These are phyloP conservation scores for Aspergillus phoenicis DNA, from an alignment of 2,329 filamentous ascomycete species.

Conservation along the genomic window DNA sequence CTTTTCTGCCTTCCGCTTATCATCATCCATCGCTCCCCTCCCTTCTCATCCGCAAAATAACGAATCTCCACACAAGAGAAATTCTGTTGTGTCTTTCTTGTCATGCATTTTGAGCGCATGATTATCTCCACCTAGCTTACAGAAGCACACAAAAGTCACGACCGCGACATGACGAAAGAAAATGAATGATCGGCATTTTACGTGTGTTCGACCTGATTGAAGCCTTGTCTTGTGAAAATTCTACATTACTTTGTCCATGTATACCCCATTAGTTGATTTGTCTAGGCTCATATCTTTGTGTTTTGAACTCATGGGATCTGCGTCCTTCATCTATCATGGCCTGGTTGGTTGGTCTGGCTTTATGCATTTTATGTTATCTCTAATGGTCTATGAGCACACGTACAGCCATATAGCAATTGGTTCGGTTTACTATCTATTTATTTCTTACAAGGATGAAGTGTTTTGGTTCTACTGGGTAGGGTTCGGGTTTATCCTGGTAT, in stretches of 20 bases:
- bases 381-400: conserved; percentile 3
- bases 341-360: not conserved
- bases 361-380: not conserved
- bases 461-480: not conserved
- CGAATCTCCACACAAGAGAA: not conserved
- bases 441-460: not conserved
- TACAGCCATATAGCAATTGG: not conserved
- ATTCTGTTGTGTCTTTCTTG: not conserved
- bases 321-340: not conserved
- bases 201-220: not conserved
- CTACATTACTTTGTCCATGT: not conserved
- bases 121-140: not conserved
- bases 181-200: not conserved
- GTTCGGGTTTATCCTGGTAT: too few relatives aligned
- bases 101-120: not conserved
- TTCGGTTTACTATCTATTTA: conserved; percentile 26
- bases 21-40: not conserved
- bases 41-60: not conserved
- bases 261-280: conserved; percentile 8
- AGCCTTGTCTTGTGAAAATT: not conserved
- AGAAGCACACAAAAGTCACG: not conserved
- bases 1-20: not conserved
- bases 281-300: not conserved
- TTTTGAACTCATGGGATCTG: not conserved
- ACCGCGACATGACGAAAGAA: not conserved